Base-by-base conservation (phyloP, 139 green algal genomes). In the Asterochloris erici region DNA sequence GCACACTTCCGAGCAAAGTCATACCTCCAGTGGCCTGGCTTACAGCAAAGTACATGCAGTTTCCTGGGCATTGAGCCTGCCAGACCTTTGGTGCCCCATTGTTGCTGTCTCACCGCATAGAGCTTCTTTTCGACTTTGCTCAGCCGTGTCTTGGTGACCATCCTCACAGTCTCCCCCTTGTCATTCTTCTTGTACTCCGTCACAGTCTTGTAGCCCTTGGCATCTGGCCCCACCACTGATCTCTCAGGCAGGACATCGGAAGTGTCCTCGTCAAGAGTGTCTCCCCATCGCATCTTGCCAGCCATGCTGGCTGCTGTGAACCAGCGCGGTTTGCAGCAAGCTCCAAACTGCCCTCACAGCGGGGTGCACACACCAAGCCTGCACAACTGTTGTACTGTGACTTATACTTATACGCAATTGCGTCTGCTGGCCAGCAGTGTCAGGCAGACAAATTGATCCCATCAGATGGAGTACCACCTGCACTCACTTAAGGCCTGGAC, bases 151-250 rank as follows among this genome's bases (percentile, higher is more conserved):
- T 98, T 98, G 70, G 89, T 98, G n/a, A 90, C 95, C 60, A 92
- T 88, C 86, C 98, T 99, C 15, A 99, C 85, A 19, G 92, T 90
- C 73, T 98, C 93, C 15, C 94, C 95, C 77, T 97, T 97, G 6
- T 99, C 96, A 79, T 98, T 98, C 62, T 92, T 90, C 63, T 84
- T 93, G 83, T 98, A 99, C 78, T 98, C 95, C 9, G 94, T 92
- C 11, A 91, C 84, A 0, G 93, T 98, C 75, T 98, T 98, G 29
- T 98, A 85, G 29, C 96, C 96, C 74, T 98, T 93, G 17, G 91
- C 92, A 82, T 98, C 94, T 15, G 96, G 94, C 12, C 94, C 95
- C 24, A 87, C 92, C 0, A 93, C 81, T 23, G 85, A 90, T 63
- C 82, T 79, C 2, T 88, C 85, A 15, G 95, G 95, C 75, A 98